A percentile compares a stretch with the other conserved stretches of the same genome.
These are phyloP conservation scores for Rhizomucor miehei DNA, from an alignment of 371 early-diverging fungal species.

Conservation along the genomic window DNA sequence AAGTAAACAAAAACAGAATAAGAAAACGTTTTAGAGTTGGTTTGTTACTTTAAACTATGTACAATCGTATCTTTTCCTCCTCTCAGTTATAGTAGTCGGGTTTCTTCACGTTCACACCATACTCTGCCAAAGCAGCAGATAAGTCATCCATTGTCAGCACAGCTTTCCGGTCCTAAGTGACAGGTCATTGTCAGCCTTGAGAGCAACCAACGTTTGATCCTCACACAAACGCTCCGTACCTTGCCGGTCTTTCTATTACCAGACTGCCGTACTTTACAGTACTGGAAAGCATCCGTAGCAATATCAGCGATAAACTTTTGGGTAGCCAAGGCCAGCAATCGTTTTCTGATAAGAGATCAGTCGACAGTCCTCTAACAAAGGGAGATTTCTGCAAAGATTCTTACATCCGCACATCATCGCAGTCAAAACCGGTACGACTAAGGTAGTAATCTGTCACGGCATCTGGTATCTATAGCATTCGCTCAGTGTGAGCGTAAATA, in stretches of 20 bases:
- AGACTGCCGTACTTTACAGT: constrained; percentile 84
- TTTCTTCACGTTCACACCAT: constrained; percentile 92
- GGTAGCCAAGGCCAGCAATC: constrained; percentile 86
- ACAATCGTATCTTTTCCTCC: not conserved
- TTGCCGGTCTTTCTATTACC: constrained; percentile 42
- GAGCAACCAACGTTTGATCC: not conserved
- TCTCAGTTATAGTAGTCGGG: constrained; percentile 80
- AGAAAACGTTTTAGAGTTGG: not conserved
- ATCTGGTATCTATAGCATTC: constrained; percentile 85
- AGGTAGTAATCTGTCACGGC: constrained; percentile 96
- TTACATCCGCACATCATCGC: constrained; percentile 86
- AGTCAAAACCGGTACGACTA: constrained; percentile 90
- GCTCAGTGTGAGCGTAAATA: too few relatives aligned
- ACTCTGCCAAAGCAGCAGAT: constrained; percentile 85
- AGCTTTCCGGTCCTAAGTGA: constrained; percentile 69
- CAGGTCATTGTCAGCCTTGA: not conserved
- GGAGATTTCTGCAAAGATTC: constrained; percentile 11
- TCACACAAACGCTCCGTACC: constrained; percentile 17
- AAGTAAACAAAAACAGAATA: too few relatives aligned
- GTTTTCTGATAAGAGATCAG: constrained; percentile 60
- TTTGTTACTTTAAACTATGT: constrained; percentile 1
- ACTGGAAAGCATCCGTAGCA: constrained; percentile 93
- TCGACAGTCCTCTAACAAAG: not conserved
- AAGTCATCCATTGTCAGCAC: constrained; percentile 93
- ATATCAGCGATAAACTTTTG: constrained; percentile 96